Evolutionary conservation across 331 rosid species (phyloP), one percentile per base, ranked within the genome.

Genomic region (Phaseolus coccineus): DNA sequence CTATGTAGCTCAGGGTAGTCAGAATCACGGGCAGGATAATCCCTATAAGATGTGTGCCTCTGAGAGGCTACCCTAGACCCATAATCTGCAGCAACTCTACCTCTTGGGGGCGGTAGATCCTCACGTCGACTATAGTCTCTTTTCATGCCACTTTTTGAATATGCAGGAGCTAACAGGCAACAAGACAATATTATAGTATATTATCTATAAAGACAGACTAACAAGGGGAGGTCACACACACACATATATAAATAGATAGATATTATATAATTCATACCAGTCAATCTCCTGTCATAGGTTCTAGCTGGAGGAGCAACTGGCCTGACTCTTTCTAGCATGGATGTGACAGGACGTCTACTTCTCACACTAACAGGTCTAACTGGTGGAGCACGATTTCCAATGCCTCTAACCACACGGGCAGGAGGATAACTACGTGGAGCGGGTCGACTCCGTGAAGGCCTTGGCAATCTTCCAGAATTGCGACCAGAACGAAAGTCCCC

Each of bases 21-120:
- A 84, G 91, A 87, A 53, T 87, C 92, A 69, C 86, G 96, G n/a
- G 90, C 71, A 35, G 92, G 79, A 81, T 91, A 91, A 3, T 96
- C 99, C 81, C 90, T 88, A 77, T 88, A 89, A 27, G 94, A 87
- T 24, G 87, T 83, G 63, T 87, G 94, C 76, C 97, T 89, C 62
- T 93, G 94, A 58, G 90, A 89, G 55, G 87, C 76, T 71, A 82
- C 86, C 89, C 96, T 85, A 31, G 94, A 81, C 48, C 87, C 87
- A 82, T 96, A 96, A 84, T 90, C 93, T 25, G 81, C 64, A 44
- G 87, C 63, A 53, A 83, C 88, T 80, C 98, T 84, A 79, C 89
- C 84, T 84, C 98, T 90, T 63, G 90, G 91, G 31, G 97, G 97
- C 77, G 88, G 98, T 65, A 93, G 73, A 35, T 96, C 98, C 52